Evolutionary conservation across 1,284 basidiomycete species (phyloP).

Genomic region (Cutaneotrichosporon daszewskae): DNA sequence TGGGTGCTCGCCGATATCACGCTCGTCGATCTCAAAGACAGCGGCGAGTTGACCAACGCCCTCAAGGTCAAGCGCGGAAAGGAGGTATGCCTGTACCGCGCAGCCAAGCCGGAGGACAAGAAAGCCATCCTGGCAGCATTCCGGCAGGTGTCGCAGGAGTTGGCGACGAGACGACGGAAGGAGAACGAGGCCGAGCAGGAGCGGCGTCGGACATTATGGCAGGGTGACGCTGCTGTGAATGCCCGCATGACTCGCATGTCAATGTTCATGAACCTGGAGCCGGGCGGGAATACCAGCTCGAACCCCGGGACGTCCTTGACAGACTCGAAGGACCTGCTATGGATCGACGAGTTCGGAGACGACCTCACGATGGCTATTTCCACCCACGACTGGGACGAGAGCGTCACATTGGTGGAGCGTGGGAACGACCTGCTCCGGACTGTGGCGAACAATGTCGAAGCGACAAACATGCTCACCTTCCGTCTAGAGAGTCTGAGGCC

Average conservation of each 20-base stretch:
- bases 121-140: slow-evolving; percentile 77
- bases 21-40: slow-evolving; percentile 92
- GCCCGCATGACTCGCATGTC: slow-evolving; percentile 15
- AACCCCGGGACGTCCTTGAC: slow-evolving; percentile 56
- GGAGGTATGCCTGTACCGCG: slow-evolving; percentile 88
- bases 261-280: slow-evolving; percentile 22
- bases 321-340: slow-evolving; percentile 66
- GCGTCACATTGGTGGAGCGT: slow-evolving; percentile 74
- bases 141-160: slow-evolving; percentile 84
- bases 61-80: slow-evolving; percentile 92
- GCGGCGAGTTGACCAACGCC: slow-evolving; percentile 84
- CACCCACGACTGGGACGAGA: slow-evolving; percentile 79
- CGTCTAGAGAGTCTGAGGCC: slow-evolving; percentile 66
- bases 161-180: slow-evolving; percentile 77
- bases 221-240: slow-evolving; percentile 50
- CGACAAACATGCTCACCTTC: slow-evolving; percentile 35
- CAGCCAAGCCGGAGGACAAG: slow-evolving; percentile 76
- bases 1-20: slow-evolving; percentile 89
- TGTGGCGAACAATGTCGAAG: slow-evolving; percentile 48
- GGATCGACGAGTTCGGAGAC: slow-evolving; percentile 85
- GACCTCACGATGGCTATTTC: slow-evolving; percentile 88
- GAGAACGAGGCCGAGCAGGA: slow-evolving; percentile 89
- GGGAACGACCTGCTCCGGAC: slow-evolving; percentile 65
- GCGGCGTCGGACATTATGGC: slow-evolving; percentile 72
- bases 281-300: slow-evolving; percentile 63